Evolutionary conservation across 176 grass and related monocot genomes (phyloP).

Genomic region (Cenchrus purpureus): DNA sequence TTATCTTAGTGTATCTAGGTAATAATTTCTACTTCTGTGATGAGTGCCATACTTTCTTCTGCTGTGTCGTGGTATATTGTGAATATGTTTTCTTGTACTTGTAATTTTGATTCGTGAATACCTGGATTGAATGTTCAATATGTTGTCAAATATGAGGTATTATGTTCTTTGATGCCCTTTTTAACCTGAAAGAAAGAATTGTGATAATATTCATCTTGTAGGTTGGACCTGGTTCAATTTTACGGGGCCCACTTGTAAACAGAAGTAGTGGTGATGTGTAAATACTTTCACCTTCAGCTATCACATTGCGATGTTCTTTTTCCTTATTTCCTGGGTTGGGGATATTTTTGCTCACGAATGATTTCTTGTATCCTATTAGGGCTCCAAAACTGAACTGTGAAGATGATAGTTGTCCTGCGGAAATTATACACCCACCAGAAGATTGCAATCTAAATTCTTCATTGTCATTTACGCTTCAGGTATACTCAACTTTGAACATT

Average conservation of each 20-base stretch:
- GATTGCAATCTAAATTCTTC: conserved; percentile 99
- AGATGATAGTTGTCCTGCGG: conserved; percentile 73
- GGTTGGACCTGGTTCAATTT: conserved; percentile 93
- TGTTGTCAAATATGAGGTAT: conserved; percentile 12
- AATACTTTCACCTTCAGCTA: conserved; percentile 54
- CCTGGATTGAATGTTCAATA: conserved; percentile 9
- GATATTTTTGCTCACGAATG: conserved; percentile 24
- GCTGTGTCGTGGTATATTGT: conserved; percentile 5
- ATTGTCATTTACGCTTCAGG: conserved; percentile 97
- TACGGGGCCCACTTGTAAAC: conserved; percentile 86
- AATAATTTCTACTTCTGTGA: conserved; percentile 9
- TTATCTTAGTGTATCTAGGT: background rate
- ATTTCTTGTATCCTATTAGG: conserved; percentile 60
- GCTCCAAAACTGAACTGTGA: conserved; percentile 93
- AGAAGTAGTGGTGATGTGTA: conserved; percentile 77
- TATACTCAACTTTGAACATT: conserved; percentile 36
- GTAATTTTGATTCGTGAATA: background rate
- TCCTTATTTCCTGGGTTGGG: conserved; percentile 17
- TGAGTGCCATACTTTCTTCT: background rate
- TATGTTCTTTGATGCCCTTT: conserved; percentile 11
- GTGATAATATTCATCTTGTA: conserved; percentile 56
- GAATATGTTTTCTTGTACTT: background rate
- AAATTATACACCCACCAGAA: conserved; percentile 97
- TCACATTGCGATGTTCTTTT: conserved; percentile 29
- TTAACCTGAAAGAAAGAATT: conserved; percentile 11